Base-by-base conservation (phyloP, 768 basidiomycete species). In the Termitomyces sp. region DNA sequence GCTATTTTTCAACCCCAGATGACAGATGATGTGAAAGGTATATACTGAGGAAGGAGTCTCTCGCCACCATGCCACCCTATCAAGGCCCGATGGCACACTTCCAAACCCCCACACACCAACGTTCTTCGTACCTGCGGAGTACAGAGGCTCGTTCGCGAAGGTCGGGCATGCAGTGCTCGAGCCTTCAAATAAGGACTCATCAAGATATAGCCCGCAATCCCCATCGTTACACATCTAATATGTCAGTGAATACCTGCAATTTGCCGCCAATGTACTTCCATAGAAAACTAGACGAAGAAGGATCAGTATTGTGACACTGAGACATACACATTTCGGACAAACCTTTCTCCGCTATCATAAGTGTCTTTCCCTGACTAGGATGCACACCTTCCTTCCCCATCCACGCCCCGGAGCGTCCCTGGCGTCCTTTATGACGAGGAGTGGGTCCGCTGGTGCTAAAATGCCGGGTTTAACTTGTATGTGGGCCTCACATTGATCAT, bases 291-390 rank as follows among this genome's bases (percentile, higher is more conserved):
- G 1, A 48, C 61, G 4, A 5, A 52, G n/a, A 2, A 16, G 64
- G 32, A 38, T 50, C 28, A 39, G 39, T 40, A 16, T 20, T 42
- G 12, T 20, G 5, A 7, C n/a, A 1, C 18, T 33, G 33, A 58
- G 57, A 9, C 28, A 51, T 38, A 48, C 38, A 48, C 46, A 22
- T 46, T 39, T 22, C 56, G n/a, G n/a, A 77, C 79, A 64, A 58
- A 83, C 91, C 92, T 92, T 66, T 96, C 95, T 7, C 96, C 95
- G 58, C 88, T 88, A 0, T 96, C 96, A 67, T 88, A n/a, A 94
- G 73, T 94, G 96, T 3, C 44, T 83, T 81, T 7, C 85, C 84
- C 57, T 82, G 84, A 50, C 83, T 85, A 45, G 78, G 67, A 59
- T 75, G 74, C 28, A 94, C 74, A 0, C 87, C 88, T 51, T 96